These are phyloP conservation scores for Tardiomyces depauwii DNA, from an alignment of 1,139 yeast genomes.

Conservation along the genomic window DNA sequence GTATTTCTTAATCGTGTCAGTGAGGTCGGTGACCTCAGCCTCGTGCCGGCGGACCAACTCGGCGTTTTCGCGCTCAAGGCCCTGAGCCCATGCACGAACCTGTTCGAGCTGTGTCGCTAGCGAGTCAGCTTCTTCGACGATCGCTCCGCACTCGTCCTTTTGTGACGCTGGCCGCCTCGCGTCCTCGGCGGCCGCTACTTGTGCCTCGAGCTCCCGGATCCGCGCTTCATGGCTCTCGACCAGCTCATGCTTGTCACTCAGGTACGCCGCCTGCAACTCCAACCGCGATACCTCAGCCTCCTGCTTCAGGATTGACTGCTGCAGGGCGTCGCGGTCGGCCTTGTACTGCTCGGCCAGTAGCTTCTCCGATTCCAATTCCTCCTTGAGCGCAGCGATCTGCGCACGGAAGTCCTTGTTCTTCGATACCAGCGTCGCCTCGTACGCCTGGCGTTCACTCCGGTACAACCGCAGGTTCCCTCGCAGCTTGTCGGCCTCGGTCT, in stretches of 20 bases:
- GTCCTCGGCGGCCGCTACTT: not conserved
- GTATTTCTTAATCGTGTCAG: slow-evolving; percentile 3
- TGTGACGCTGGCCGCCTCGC: slow-evolving; percentile 9
- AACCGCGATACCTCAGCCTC: slow-evolving; percentile 4
- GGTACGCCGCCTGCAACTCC: slow-evolving; percentile 4
- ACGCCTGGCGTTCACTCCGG: slow-evolving; percentile 23
- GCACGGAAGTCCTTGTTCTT: slow-evolving; percentile 23
- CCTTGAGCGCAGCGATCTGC: slow-evolving; percentile 20
- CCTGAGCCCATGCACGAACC: slow-evolving; percentile 4
- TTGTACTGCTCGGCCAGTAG: slow-evolving; percentile 3
- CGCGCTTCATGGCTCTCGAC: not conserved
- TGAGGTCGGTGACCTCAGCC: slow-evolving; percentile 10
- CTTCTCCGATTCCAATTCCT: slow-evolving; percentile 9
- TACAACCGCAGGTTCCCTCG: slow-evolving; percentile 19
- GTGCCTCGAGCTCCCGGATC: not conserved
- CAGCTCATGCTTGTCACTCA: slow-evolving; percentile 3
- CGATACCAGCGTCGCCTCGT: slow-evolving; percentile 24
- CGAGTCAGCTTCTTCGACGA: slow-evolving; percentile 11
- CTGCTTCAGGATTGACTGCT: slow-evolving; percentile 2
- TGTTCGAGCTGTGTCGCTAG: slow-evolving; percentile 8
- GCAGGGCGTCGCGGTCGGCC: not conserved
- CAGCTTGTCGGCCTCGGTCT: slow-evolving; percentile 18
- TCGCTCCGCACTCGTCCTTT: slow-evolving; percentile 13
- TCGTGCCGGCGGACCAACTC: slow-evolving; percentile 3
- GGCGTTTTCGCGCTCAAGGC: slow-evolving; percentile 3